Evolutionary conservation across 2,329 filamentous ascomycete species (phyloP).

Genomic region (Microcera coccophila): DNA sequence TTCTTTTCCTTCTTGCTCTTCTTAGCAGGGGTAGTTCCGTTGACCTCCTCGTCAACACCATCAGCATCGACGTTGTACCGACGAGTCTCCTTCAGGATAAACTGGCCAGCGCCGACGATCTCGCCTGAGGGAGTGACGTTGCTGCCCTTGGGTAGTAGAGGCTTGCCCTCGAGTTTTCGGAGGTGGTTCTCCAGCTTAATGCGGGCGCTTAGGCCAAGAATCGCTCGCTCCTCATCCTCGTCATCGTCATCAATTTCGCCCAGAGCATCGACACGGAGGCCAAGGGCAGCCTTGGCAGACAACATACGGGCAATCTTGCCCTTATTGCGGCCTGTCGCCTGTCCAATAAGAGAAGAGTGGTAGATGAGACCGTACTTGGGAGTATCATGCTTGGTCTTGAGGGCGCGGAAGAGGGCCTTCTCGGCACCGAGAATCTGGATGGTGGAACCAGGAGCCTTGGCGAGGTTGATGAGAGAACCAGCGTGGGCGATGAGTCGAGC

Average conservation of each 20-base stretch:
- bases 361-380: slow-evolving; percentile 97
- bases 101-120: slow-evolving; percentile 64
- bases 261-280: slow-evolving; percentile 84
- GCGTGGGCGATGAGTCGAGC: slow-evolving; percentile 92
- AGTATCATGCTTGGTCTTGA: slow-evolving; percentile 99
- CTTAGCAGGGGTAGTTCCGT: slow-evolving; percentile 33
- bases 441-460: slow-evolving; percentile 91
- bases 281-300: slow-evolving; percentile 87
- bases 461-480: slow-evolving; percentile 88
- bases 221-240: slow-evolving; percentile 84
- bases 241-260: slow-evolving; percentile 57
- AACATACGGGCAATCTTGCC: slow-evolving; percentile 98
- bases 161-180: slow-evolving; percentile 82
- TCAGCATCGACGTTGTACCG: slow-evolving; percentile 96
- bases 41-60: slow-evolving; percentile 61
- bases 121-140: slow-evolving; percentile 72
- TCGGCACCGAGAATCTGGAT: slow-evolving; percentile 98
- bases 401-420: slow-evolving; percentile 95
- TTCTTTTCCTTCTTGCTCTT: slow-evolving; percentile 40
- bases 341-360: slow-evolving; percentile 88
- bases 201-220: slow-evolving; percentile 69
- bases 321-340: slow-evolving; percentile 98
- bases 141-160: slow-evolving; percentile 70
- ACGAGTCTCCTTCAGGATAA: slow-evolving; percentile 85
- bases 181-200: slow-evolving; percentile 73